phyloP scores from a whole-genome alignment of 163 green algal species.

The Scenedesmus sp. region DNA sequence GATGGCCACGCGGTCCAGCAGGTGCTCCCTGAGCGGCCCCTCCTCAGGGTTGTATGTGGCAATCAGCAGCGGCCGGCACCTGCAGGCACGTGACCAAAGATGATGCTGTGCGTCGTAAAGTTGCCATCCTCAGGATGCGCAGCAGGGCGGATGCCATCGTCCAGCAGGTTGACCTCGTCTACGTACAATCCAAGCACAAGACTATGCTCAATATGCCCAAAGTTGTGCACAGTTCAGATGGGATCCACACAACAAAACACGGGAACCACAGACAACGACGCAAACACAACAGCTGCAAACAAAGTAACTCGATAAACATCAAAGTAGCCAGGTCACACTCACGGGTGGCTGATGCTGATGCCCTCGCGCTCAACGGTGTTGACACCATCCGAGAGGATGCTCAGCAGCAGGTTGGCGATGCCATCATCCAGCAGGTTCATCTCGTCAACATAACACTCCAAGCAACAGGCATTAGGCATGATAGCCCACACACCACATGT shows the following conservation, averaged over 20 bases:
- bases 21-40: conserved; percentile 93
- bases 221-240: too few relatives aligned
- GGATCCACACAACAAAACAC: not conserved
- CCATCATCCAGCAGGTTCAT: too few relatives aligned
- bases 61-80: conserved; percentile 52
- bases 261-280: too few relatives aligned
- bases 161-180: too few relatives aligned
- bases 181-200: too few relatives aligned
- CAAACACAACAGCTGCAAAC: not conserved
- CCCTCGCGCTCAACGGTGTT: not conserved
- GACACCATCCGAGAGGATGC: not conserved
- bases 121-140: not conserved
- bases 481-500: too few relatives aligned
- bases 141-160: not conserved
- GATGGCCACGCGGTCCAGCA: conserved; percentile 97
- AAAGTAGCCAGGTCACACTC: not conserved
- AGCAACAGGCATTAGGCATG: not conserved
- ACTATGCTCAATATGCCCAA: too few relatives aligned
- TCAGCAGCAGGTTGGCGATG: not conserved
- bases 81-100: not conserved
- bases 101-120: not conserved
- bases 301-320: not conserved
- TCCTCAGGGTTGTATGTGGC: conserved; percentile 99
- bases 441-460: not conserved
- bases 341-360: not conserved